A percentile compares a stretch with the other conserved stretches of the same genome.
These are phyloP conservation scores for Mucor sp. DNA, from an alignment of 371 early-diverging fungal genomes.

Conservation along the genomic window DNA sequence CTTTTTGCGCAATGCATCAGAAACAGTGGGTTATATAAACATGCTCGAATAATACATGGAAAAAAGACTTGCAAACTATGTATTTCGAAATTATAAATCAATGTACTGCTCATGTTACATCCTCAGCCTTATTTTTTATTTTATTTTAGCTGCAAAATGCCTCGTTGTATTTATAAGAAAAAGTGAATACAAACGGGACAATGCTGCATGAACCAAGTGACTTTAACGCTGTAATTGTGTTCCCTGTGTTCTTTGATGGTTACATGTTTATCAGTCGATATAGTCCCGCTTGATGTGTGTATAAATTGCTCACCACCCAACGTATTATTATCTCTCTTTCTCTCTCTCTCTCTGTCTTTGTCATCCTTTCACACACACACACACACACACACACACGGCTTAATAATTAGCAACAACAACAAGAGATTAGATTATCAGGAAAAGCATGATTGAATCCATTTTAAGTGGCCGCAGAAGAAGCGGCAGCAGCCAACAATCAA, in stretches of 20 bases:
- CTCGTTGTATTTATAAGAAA: background rate
- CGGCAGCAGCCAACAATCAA: background rate
- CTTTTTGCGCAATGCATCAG: background rate
- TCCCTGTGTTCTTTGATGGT: background rate
- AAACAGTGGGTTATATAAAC: background rate
- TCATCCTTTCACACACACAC: background rate
- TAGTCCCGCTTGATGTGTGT: background rate
- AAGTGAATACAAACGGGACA: background rate
- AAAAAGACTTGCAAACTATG: too few relatives aligned
- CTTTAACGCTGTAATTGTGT: background rate
- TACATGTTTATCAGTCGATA: background rate
- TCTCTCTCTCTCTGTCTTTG: background rate
- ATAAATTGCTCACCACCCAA: background rate
- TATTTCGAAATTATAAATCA: too few relatives aligned
- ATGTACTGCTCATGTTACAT: background rate
- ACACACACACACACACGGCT: background rate
- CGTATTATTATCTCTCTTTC: background rate
- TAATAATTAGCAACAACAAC: background rate
- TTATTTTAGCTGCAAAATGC: background rate
- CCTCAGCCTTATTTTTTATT: background rate
- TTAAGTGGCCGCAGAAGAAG: constrained; percentile 4
- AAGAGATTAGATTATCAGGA: background rate
- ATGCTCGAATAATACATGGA: background rate
- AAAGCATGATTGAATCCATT: background rate
- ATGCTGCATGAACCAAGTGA: constrained; percentile 1